Conservation (phyloP, 2,329 filamentous ascomycete genomes). For the Xylariales sp. region DNA sequence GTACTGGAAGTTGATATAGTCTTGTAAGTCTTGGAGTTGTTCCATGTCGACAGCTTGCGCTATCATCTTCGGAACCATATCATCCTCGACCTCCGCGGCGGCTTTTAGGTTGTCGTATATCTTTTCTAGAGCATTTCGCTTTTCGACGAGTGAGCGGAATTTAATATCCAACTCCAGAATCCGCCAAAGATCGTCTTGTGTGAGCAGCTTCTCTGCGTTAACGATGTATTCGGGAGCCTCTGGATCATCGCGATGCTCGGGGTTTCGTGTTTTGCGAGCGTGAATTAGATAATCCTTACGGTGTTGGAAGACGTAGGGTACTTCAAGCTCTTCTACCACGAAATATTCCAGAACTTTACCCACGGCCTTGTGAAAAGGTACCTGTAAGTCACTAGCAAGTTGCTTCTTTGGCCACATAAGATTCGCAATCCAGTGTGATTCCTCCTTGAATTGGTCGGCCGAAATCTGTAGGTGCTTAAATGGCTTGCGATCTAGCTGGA, state of each 20-base stretch:
- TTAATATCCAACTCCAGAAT: constrained; percentile 96
- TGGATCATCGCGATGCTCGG: constrained; percentile 71
- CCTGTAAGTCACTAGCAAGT: constrained; percentile 76
- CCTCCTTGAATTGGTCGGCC: constrained; percentile 88
- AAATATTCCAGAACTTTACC: constrained; percentile 95
- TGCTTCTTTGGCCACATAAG: constrained; percentile 90
- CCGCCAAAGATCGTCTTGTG: constrained; percentile 93
- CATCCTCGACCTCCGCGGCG: constrained; percentile 72
- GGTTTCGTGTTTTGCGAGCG: constrained; percentile 75
- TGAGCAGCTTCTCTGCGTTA: constrained; percentile 86
- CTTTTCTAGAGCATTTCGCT: constrained; percentile 85
- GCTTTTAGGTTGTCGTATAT: constrained; percentile 79
- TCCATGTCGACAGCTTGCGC: constrained; percentile 85
- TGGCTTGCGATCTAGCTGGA: constrained; percentile 89
- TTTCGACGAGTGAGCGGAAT: constrained; percentile 91
- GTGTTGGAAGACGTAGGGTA: constrained; percentile 97
- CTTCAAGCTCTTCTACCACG: constrained; percentile 92
- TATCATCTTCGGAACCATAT: constrained; percentile 85
- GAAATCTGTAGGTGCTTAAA: constrained; percentile 86
- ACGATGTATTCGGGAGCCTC: constrained; percentile 79
- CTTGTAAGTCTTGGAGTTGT: constrained; percentile 94
- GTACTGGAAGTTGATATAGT: constrained; percentile 96
- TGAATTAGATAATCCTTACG: constrained; percentile 98
- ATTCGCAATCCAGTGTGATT: constrained; percentile 90
- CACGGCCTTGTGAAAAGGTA: constrained; percentile 87